phyloP scores from a whole-genome alignment of 192 early-diverging fungal genomes.

The Rhizophagus clarus region DNA sequence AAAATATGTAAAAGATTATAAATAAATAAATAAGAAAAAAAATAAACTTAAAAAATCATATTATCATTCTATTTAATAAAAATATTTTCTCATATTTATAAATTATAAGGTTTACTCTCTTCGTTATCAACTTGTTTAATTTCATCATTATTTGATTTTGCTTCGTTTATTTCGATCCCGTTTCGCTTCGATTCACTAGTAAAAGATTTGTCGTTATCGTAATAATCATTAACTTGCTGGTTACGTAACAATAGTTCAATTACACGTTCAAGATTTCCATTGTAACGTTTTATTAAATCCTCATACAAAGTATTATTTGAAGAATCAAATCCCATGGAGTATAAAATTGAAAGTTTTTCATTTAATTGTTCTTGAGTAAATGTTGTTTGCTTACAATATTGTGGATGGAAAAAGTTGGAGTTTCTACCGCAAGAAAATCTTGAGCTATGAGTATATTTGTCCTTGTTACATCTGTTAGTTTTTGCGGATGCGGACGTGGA shows the following conservation, averaged over 20 bases:
- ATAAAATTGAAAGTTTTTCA: background rate
- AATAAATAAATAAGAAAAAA: too few relatives aligned
- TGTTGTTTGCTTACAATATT: background rate
- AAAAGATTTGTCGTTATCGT: background rate
- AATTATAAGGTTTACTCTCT: background rate
- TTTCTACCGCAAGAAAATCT: background rate
- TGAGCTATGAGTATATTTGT: background rate
- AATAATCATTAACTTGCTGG: background rate
- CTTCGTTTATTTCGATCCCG: background rate
- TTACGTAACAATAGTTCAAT: background rate
- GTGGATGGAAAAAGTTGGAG: background rate
- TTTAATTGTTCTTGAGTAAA: constrained; percentile 1
- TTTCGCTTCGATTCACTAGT: background rate
- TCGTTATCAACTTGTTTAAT: background rate
- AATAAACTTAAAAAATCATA: too few relatives aligned
- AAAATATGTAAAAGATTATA: too few relatives aligned
- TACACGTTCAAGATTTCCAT: constrained; percentile 5
- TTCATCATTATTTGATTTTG: background rate
- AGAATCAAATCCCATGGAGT: constrained; percentile 3
- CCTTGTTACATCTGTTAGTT: background rate
- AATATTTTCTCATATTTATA: too few relatives aligned
- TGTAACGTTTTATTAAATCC: background rate
- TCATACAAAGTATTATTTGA: background rate
- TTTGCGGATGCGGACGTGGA: background rate
- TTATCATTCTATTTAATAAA: too few relatives aligned